phyloP scores from a whole-genome alignment of 208 protist genomes.

The Endotrypanum monterogeii region DNA sequence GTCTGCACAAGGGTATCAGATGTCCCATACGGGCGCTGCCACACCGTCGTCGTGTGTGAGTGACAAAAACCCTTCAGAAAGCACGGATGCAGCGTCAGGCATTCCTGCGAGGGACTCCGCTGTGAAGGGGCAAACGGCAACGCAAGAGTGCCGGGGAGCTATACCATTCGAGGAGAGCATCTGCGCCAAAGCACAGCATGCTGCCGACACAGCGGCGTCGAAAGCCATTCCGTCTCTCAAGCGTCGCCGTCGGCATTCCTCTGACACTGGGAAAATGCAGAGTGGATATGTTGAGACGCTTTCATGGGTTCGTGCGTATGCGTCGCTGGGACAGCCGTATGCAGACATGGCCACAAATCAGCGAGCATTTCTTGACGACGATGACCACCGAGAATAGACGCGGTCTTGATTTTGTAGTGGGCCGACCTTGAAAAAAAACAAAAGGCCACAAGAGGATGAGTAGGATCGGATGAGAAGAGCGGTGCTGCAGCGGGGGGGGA shows the following conservation, averaged over 20 bases:
- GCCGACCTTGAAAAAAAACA: too few species aligned
- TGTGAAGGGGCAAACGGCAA: not conserved
- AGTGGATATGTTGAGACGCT: slow-evolving; percentile 22
- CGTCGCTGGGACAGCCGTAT: slow-evolving; percentile 53
- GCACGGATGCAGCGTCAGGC: not conserved
- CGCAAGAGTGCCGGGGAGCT: not conserved
- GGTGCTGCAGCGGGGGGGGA: not conserved
- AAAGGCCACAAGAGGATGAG: not conserved
- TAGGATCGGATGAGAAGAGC: not conserved
- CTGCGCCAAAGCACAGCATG: slow-evolving; percentile 24
- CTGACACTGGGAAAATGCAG: slow-evolving; percentile 8
- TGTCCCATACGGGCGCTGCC: not conserved
- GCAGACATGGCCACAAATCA: slow-evolving; percentile 50
- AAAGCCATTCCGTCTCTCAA: slow-evolving; percentile 17
- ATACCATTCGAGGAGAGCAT: slow-evolving; percentile 7
- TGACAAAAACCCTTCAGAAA: not conserved
- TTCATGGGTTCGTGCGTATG: slow-evolving; percentile 66
- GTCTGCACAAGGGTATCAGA: not conserved
- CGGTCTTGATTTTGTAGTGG: too few species aligned
- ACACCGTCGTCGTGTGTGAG: slow-evolving; percentile 2
- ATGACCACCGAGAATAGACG: slow-evolving; percentile 21
- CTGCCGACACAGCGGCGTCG: slow-evolving; percentile 12
- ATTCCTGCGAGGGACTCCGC: not conserved
- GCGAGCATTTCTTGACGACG: slow-evolving; percentile 23
- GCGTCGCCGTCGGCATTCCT: slow-evolving; percentile 22